Percentiles rank a stretch among this genome's conserved stretches.
Conservation (phyloP, 2,329 filamentous ascomycete genomes). For the Ophiostoma sp. region DNA sequence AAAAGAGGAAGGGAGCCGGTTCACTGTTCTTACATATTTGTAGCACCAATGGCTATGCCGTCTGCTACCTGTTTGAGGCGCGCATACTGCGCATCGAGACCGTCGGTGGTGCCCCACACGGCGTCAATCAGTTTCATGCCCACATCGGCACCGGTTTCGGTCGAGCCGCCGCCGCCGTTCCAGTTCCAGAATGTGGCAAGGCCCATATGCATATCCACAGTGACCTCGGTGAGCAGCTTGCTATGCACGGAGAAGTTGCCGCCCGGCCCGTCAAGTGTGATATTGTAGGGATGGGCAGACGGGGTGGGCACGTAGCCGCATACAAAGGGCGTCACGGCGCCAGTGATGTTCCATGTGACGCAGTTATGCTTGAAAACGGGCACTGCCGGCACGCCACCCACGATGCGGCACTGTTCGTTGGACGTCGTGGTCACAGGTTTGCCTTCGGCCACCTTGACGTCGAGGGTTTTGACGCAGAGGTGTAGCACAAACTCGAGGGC, state of each 20-base stretch:
- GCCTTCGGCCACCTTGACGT: not conserved
- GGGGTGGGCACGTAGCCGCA: slow-evolving; percentile 10
- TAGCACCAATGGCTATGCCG: not conserved
- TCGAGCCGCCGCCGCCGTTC: slow-evolving; percentile 11
- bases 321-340: slow-evolving; percentile 12
- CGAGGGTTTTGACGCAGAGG: slow-evolving; percentile 12
- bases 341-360: slow-evolving; percentile 14
- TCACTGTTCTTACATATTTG: not conserved
- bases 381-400: not conserved
- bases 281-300: not conserved
- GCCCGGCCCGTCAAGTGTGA: not conserved
- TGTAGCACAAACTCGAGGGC: slow-evolving; percentile 11
- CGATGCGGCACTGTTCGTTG: not conserved
- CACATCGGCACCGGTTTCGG: slow-evolving; percentile 11
- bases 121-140: slow-evolving; percentile 18
- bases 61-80: slow-evolving; percentile 1
- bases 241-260: slow-evolving; percentile 4
- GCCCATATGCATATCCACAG: slow-evolving; percentile 13
- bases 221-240: not conserved
- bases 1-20: not conserved
- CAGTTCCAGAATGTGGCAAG: slow-evolving; percentile 17
- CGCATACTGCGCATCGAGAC: slow-evolving; percentile 10
- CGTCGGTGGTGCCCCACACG: slow-evolving; percentile 15
- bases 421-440: not conserved
- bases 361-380: slow-evolving; percentile 16